phyloP scores from a whole-genome alignment of 2,329 filamentous ascomycete species.

The Colletotrichum lupini region DNA sequence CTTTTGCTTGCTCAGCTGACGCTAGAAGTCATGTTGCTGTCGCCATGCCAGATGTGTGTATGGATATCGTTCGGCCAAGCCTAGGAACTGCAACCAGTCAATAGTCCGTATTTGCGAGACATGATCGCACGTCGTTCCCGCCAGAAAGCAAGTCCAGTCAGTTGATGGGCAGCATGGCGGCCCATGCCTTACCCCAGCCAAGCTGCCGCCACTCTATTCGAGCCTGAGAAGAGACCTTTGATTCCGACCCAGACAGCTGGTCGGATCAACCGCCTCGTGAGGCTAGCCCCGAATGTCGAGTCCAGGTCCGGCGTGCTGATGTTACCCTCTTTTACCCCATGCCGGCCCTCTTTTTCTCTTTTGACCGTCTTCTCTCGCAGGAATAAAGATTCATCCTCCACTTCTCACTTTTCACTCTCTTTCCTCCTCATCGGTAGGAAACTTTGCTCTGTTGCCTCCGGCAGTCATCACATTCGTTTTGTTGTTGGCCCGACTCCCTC shows the following conservation, averaged over 20 bases:
- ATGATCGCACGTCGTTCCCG: constrained; percentile 16
- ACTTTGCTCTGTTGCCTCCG: constrained; percentile 29
- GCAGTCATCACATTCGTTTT: constrained; percentile 36
- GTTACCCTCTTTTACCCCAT: constrained; percentile 30
- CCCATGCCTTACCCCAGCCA: constrained; percentile 19
- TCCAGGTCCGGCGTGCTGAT: constrained; percentile 27
- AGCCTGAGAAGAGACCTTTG: constrained; percentile 26
- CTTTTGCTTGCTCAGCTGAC: constrained; percentile 24
- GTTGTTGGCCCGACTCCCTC: constrained; percentile 22
- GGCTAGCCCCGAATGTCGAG: constrained; percentile 25
- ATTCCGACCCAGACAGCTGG: constrained; percentile 26
- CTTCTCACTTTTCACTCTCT: constrained; percentile 24
- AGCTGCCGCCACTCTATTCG: constrained; percentile 21
- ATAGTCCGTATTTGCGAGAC: constrained; percentile 32
- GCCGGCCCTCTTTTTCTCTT: constrained; percentile 31
- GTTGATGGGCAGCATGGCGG: constrained; percentile 2
- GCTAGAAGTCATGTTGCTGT: constrained; percentile 13
- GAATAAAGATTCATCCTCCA: constrained; percentile 33
- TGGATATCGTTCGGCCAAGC: constrained; percentile 7
- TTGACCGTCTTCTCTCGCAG: constrained; percentile 9
- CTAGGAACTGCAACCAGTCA: constrained; percentile 27
- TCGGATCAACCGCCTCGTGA: constrained; percentile 29
- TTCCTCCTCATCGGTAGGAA: constrained; percentile 26
- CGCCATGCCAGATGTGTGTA: constrained; percentile 1
- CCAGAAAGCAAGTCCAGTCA: constrained; percentile 22